These are phyloP conservation scores for Irpex lacteus DNA, from an alignment of 1,284 basidiomycete species.

Conservation along the genomic window DNA sequence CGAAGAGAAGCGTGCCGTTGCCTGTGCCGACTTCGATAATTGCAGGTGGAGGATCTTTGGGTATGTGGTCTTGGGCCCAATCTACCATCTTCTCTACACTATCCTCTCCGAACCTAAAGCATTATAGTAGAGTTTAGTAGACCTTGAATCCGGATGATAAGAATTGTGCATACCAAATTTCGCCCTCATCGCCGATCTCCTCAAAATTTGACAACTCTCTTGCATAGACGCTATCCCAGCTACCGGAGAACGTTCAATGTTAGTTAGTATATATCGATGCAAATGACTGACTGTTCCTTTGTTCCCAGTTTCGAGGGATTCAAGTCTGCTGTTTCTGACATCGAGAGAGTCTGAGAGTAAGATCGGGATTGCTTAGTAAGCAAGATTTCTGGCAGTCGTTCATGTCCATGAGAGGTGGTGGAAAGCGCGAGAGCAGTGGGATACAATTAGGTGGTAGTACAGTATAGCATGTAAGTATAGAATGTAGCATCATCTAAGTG, in stretches of 20 bases:
- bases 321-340: slow-evolving; percentile 23
- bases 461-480: slow-evolving; percentile 8
- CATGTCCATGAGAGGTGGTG: neutral
- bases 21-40: slow-evolving; percentile 81
- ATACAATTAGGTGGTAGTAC: slow-evolving; percentile 15
- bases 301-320: slow-evolving; percentile 45
- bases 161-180: slow-evolving; percentile 64
- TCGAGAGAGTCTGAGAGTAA: slow-evolving; percentile 10
- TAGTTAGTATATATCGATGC: slow-evolving; percentile 8
- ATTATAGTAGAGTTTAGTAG: neutral
- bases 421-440: slow-evolving; percentile 1
- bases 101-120: slow-evolving; percentile 78
- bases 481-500: neutral
- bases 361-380: slow-evolving; percentile 27
- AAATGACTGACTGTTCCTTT: slow-evolving; percentile 40
- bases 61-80: slow-evolving; percentile 55
- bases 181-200: slow-evolving; percentile 85
- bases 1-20: slow-evolving; percentile 83
- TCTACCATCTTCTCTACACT: slow-evolving; percentile 80
- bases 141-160: neutral
- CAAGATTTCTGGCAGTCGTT: slow-evolving; percentile 1
- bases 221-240: slow-evolving; percentile 73
- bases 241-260: slow-evolving; percentile 27
- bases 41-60: slow-evolving; percentile 42
- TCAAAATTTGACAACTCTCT: slow-evolving; percentile 75